phyloP scores from a whole-genome alignment of 192 early-diverging fungal species.

The Backusella macrospora region DNA sequence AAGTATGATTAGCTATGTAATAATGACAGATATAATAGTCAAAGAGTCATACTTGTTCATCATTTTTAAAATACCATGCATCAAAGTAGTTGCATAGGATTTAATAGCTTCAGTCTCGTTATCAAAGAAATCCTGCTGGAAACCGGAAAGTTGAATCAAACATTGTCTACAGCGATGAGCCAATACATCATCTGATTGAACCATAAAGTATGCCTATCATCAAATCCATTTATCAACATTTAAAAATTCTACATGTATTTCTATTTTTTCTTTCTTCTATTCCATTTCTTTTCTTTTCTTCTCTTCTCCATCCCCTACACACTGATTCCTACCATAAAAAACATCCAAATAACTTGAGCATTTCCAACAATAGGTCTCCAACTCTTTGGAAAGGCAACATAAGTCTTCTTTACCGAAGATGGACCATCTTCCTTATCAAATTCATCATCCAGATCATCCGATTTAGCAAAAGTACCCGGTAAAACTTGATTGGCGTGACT shows the following conservation, averaged over 20 bases:
- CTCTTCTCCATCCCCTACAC: too few species aligned
- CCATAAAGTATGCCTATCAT: conserved; percentile 44
- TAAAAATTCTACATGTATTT: neutral
- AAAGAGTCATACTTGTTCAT: conserved; percentile 63
- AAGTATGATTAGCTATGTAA: too few species aligned
- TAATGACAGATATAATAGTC: too few species aligned
- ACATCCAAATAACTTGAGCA: conserved; percentile 62
- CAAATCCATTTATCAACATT: neutral
- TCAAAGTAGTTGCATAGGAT: conserved; percentile 55
- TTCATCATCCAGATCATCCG: conserved; percentile 22
- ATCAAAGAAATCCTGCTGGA: conserved; percentile 60
- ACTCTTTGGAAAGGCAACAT: conserved; percentile 40
- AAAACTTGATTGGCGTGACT: conserved; percentile 34
- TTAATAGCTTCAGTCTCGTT: conserved; percentile 44
- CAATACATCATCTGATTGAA: conserved; percentile 52
- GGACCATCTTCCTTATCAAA: conserved; percentile 32
- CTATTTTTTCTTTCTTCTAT: neutral
- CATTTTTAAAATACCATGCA: conserved; percentile 54
- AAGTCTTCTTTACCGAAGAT: conserved; percentile 32
- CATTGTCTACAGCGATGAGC: conserved; percentile 60
- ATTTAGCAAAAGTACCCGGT: conserved; percentile 30
- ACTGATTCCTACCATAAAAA: conserved; percentile 73
- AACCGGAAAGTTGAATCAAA: conserved; percentile 63
- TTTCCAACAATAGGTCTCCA: conserved; percentile 60
- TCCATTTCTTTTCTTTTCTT: neutral